phyloP scores from a whole-genome alignment of 2,329 filamentous ascomycete species.

The Gliomastix tumulicola region DNA sequence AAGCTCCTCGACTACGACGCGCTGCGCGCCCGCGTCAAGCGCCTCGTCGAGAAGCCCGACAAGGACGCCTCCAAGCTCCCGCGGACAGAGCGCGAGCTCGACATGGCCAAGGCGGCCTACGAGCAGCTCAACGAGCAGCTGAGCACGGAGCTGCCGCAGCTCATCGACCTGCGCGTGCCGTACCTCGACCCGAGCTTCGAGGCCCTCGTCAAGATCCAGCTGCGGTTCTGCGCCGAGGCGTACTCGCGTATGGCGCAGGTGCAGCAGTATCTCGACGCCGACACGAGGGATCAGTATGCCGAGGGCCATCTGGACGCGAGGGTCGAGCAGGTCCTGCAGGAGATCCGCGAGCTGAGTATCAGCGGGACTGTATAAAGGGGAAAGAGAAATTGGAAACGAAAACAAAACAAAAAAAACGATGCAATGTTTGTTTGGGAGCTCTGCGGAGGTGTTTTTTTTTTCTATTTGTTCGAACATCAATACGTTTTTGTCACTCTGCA shows the following conservation, averaged over 20 bases:
- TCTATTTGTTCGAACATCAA: no score
- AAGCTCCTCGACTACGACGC: constrained; percentile 98
- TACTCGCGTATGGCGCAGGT: constrained; percentile 98
- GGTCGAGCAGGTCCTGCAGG: constrained; percentile 92
- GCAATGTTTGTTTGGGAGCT: no score
- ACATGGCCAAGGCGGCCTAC: constrained; percentile 88
- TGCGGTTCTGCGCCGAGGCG: constrained; percentile 95
- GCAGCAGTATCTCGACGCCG: constrained; percentile 93
- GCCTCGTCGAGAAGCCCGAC: constrained; percentile 94
- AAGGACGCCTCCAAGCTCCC: constrained; percentile 97
- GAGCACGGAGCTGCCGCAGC: constrained; percentile 83
- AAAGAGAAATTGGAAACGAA: no score
- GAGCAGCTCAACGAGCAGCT: constrained; percentile 97
- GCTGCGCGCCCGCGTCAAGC: constrained; percentile 92
- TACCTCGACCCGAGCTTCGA: constrained; percentile 97
- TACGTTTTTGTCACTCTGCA: not conserved
- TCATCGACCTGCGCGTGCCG: constrained; percentile 93
- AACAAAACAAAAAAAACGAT: no score
- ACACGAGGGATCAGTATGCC: constrained; percentile 93
- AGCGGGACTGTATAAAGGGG: constrained; percentile 61
- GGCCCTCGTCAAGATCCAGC: constrained; percentile 95
- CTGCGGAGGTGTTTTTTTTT: not conserved
- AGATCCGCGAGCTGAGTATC: constrained; percentile 96
- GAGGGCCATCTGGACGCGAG: constrained; percentile 83
- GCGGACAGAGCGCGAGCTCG: constrained; percentile 90